Conservation (phyloP, 2,329 filamentous ascomycete genomes). For the Dactylellina sp. region DNA sequence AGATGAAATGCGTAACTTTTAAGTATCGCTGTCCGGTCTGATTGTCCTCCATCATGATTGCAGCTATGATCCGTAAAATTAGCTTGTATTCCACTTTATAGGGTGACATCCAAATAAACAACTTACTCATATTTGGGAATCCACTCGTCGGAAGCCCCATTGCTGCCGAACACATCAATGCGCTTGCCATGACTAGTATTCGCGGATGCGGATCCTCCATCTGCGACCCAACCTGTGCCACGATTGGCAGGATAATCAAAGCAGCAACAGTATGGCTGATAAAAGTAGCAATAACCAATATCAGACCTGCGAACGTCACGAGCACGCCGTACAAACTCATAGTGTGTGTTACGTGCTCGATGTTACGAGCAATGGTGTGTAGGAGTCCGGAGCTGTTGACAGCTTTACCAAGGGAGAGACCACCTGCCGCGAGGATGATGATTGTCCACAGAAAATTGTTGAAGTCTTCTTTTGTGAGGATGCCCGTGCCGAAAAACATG, state of each 20-base stretch:
- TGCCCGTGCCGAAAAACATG: conserved; percentile 94
- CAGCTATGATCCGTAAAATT: conserved; percentile 70
- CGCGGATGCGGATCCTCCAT: conserved; percentile 95
- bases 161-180: conserved; percentile 96
- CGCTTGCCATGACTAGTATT: conserved; percentile 82
- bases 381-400: conserved; percentile 93
- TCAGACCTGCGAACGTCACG: conserved; percentile 84
- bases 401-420: conserved; percentile 89
- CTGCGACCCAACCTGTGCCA: conserved; percentile 82
- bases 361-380: conserved; percentile 83
- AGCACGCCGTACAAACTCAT: conserved; percentile 87
- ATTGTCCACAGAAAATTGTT: conserved; percentile 99
- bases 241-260: conserved; percentile 90
- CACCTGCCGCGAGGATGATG: conserved; percentile 95
- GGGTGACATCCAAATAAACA: conserved; percentile 1
- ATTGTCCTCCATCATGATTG: conserved; percentile 98
- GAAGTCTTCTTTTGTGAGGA: conserved; percentile 98
- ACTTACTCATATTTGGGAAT: conserved; percentile 99
- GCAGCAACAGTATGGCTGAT: conserved; percentile 98
- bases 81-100: conserved; percentile 51
- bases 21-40: conserved; percentile 73
- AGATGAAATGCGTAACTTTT: conserved; percentile 92
- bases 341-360: conserved; percentile 78
- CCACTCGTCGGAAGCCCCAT: conserved; percentile 97
- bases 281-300: conserved; percentile 93